A percentile compares a stretch with the other conserved stretches of the same genome.
phyloP scores from a whole-genome alignment of 2,329 filamentous ascomycete species.

The Ceratocystis eucalypticola region DNA sequence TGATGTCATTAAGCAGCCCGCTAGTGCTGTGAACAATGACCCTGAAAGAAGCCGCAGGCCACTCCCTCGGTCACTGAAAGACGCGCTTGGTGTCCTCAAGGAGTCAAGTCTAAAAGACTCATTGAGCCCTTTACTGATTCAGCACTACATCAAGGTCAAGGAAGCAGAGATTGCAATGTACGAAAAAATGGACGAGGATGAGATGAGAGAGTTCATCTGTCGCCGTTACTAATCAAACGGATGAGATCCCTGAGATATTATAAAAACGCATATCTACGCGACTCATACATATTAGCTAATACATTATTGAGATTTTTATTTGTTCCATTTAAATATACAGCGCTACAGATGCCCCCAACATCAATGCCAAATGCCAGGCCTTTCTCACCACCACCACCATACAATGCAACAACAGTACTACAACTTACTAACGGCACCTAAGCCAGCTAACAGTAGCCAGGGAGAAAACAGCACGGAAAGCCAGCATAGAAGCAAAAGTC shows the following conservation, averaged over 20 bases:
- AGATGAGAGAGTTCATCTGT: conserved; percentile 46
- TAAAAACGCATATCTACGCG: neutral
- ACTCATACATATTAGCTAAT: neutral
- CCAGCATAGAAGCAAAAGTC: neutral
- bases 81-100: conserved; percentile 40
- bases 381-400: neutral
- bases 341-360: neutral
- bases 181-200: conserved; percentile 33
- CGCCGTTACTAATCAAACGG: conserved; percentile 43
- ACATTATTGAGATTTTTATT: neutral
- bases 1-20: conserved; percentile 40
- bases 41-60: neutral
- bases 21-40: conserved; percentile 21
- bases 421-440: neutral
- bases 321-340: conserved; percentile 1
- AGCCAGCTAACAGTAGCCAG: neutral
- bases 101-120: conserved; percentile 35
- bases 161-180: conserved; percentile 41
- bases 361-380: conserved; percentile 7
- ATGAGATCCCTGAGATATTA: neutral
- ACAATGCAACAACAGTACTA: conserved; percentile 8
- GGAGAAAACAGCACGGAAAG: neutral
- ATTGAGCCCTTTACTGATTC: conserved; percentile 39
- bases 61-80: conserved; percentile 40
- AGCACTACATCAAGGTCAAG: conserved; percentile 47